Percentiles rank a stretch among this genome's conserved stretches.
Evolutionary conservation across 1,284 basidiomycete species (phyloP).

Genomic region (Xerocomus nothofagi): DNA sequence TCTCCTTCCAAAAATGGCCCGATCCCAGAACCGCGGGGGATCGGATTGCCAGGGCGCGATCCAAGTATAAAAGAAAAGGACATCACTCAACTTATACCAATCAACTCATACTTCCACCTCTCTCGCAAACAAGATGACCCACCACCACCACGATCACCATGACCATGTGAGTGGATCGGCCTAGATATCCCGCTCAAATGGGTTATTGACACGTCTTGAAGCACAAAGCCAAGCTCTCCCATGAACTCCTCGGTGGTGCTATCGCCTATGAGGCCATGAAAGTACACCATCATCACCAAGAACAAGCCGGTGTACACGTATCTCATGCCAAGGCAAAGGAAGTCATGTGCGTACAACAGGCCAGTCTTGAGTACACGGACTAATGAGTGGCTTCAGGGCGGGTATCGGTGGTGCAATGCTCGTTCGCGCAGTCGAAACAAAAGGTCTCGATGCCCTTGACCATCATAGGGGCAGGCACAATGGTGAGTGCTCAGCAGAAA

Average conservation of each 20-base stretch:
- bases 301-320: conserved; percentile 14
- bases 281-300: conserved; percentile 22
- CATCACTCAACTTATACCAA: not conserved
- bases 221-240: conserved; percentile 32
- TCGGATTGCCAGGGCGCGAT: not conserved
- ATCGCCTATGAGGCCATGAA: conserved; percentile 32
- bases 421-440: conserved; percentile 48
- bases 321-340: conserved; percentile 25
- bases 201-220: conserved; percentile 15
- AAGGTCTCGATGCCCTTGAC: conserved; percentile 48
- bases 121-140: not conserved
- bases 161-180: conserved; percentile 14
- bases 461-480: conserved; percentile 37
- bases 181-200: not conserved
- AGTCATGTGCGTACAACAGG: conserved; percentile 20
- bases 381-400: conserved; percentile 18
- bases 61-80: conserved; percentile 25
- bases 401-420: conserved; percentile 45
- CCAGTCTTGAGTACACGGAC: not conserved
- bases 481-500: not conserved
- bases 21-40: no score
- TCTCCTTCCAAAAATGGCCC: no score
- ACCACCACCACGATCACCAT: conserved; percentile 20
- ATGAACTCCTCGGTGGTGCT: conserved; percentile 31
- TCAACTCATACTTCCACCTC: not conserved